These are phyloP conservation scores for Komagataea norvegica DNA, from an alignment of 1,139 yeast species.

Conservation along the genomic window DNA sequence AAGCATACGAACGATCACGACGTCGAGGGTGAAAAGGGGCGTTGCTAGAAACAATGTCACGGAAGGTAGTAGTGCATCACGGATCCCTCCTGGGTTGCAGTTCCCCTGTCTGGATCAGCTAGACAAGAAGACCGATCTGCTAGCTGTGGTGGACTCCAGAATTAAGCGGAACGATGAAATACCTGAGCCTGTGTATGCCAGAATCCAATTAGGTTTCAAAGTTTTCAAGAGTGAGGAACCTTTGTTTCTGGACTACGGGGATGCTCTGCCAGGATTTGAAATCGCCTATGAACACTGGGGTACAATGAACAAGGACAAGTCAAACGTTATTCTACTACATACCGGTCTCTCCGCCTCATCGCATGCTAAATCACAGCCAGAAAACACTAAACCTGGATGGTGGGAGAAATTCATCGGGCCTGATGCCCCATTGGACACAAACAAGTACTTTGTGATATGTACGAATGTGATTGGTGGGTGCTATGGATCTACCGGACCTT, in stretches of 20 bases:
- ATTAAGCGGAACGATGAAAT: constrained; percentile 59
- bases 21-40: constrained; percentile 8
- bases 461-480: constrained; percentile 93
- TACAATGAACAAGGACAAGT: constrained; percentile 48
- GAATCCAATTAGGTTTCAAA: constrained; percentile 65
- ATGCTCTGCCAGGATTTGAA: constrained; percentile 64
- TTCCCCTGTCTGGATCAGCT: constrained; percentile 85
- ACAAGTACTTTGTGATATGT: constrained; percentile 76
- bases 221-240: constrained; percentile 52
- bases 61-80: no score
- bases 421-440: constrained; percentile 71
- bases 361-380: constrained; percentile 82
- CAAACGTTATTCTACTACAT: constrained; percentile 75
- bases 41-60: no score
- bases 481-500: constrained; percentile 93
- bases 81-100: constrained; percentile 22
- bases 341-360: constrained; percentile 93
- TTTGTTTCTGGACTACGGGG: constrained; percentile 76
- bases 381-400: constrained; percentile 80
- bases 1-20: constrained; percentile 3
- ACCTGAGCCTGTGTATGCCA: constrained; percentile 82
- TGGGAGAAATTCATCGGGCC: constrained; percentile 95
- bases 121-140: constrained; percentile 52
- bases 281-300: constrained; percentile 96
- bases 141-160: constrained; percentile 23